Percentiles rank a stretch among this genome's conserved stretches.
Conservation (phyloP, 495 filamentous ascomycete species). For the Penicillium herquei region DNA sequence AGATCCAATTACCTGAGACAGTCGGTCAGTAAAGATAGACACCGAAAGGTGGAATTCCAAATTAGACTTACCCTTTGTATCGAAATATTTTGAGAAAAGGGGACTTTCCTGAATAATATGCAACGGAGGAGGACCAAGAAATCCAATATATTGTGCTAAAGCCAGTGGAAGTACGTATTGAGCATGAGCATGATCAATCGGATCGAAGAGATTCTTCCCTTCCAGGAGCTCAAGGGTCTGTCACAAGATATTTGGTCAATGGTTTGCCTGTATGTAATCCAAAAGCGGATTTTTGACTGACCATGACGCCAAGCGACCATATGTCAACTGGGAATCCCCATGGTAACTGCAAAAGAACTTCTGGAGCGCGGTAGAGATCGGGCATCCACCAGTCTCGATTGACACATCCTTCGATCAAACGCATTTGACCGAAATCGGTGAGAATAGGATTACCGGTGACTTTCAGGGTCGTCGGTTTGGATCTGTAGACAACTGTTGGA, state of each 20-base stretch:
- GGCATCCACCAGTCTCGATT: conserved; percentile 22
- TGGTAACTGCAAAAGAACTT: conserved; percentile 19
- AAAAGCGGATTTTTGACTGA: conserved; percentile 3
- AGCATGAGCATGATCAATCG: conserved; percentile 17
- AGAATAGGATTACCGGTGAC: conserved; percentile 16
- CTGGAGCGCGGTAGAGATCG: conserved; percentile 25
- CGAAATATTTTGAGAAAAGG: conserved; percentile 21
- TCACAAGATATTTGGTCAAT: not conserved
- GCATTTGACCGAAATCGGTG: conserved; percentile 23
- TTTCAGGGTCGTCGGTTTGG: conserved; percentile 7
- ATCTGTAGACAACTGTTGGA: conserved; percentile 13
- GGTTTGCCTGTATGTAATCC: not conserved
- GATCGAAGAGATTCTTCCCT: conserved; percentile 28
- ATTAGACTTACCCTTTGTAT: conserved; percentile 15
- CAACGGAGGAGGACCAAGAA: conserved; percentile 19
- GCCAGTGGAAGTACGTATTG: conserved; percentile 26
- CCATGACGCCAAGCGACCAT: conserved; percentile 23
- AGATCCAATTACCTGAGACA: conserved; percentile 15
- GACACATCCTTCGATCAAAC: not conserved
- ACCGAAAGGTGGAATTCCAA: not conserved
- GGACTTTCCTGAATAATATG: conserved; percentile 19
- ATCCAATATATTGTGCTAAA: conserved; percentile 28
- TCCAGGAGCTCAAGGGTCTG: conserved; percentile 25
- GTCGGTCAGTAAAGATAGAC: not conserved
- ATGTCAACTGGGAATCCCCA: conserved; percentile 21